Percentiles rank a stretch among this genome's conserved stretches.
Evolutionary conservation across 305 asterid species (phyloP).

Genomic region (Withania somnifera): DNA sequence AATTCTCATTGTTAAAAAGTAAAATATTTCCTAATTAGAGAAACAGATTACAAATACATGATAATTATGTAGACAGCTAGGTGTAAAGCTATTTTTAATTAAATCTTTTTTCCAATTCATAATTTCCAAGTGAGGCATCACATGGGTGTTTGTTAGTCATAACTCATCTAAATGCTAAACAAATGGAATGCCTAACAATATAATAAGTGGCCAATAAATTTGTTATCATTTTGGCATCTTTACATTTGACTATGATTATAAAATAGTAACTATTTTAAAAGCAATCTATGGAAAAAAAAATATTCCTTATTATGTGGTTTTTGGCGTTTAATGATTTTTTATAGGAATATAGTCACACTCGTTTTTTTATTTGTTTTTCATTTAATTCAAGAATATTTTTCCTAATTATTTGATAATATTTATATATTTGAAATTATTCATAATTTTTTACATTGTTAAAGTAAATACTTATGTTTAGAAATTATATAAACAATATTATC

Average conservation of each 20-base stretch:
- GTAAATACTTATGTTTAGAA: neutral
- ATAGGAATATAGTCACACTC: neutral
- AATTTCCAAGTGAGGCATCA: neutral
- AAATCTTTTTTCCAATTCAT: neutral
- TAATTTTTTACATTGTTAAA: no score
- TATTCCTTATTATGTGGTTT: neutral
- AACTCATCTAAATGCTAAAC: neutral
- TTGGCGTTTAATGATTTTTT: neutral
- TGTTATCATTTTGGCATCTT: neutral
- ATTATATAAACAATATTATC: neutral
- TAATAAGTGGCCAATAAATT: neutral
- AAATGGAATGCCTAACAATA: neutral
- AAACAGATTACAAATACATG: neutral
- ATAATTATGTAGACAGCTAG: neutral
- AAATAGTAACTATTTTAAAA: neutral
- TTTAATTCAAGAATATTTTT: no score
- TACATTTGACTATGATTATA: neutral
- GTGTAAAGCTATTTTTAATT: neutral
- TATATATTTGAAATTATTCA: no score
- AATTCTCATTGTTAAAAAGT: no score
- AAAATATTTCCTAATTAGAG: no score
- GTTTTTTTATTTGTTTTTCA: no score
- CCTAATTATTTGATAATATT: no score
- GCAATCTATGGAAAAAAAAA: neutral
- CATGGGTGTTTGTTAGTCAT: constrained; percentile 1